Base-by-base conservation (phyloP, 2,329 filamentous ascomycete species). In the Microdochium trichocladiopsis region DNA sequence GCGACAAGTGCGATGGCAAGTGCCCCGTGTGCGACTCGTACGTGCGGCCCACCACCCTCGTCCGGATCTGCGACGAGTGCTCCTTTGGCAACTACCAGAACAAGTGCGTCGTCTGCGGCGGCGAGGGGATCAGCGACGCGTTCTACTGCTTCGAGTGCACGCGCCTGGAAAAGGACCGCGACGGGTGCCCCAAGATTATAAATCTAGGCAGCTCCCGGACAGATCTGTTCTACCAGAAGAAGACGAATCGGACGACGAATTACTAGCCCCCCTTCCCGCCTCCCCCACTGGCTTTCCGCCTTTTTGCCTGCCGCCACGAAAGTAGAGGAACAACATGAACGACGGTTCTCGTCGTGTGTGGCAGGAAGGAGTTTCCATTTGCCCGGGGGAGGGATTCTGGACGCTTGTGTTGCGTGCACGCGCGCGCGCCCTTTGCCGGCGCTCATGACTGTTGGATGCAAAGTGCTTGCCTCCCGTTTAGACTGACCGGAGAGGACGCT, bases 71-170 rank as follows among this genome's bases (percentile, higher is more conserved):
- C 78, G 94, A 99, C 77, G 94, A 99, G 75, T 99, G 94, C 79
- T 92, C 89, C 69, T 99, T 99, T 71, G 94, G 94, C 67, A 99
- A 99, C 80, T 99, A 96, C 78, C 94, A 97, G 76, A 99, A 99
- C 78, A 99, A 99, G 73, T 99, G 94, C 69, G 91, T 99, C 61
- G 94, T 99, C 45, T 99, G 94, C 72, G 94, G 94, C 69, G 94
- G 94, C 62, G 94, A 97, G 74, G 94, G 94, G 25, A 99, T 99
- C 69, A 94, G 88, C 31, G 94, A 99, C 69, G 94, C 94, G 49
- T 97, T 97, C 72, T 99, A 99, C 77, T 99, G 94, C 78, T 97
- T 97, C 67, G 94, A 99, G 73, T 99, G 94, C 70, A 99, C 94
- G 54, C 82, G 94, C 8, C 75, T 99, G 16, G 94, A 99, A 70